Evolutionary conservation across 2,329 filamentous ascomycete species (phyloP), one percentile per base, ranked within the genome.

Genomic region (Neopestalotiopsis clavispora): DNA sequence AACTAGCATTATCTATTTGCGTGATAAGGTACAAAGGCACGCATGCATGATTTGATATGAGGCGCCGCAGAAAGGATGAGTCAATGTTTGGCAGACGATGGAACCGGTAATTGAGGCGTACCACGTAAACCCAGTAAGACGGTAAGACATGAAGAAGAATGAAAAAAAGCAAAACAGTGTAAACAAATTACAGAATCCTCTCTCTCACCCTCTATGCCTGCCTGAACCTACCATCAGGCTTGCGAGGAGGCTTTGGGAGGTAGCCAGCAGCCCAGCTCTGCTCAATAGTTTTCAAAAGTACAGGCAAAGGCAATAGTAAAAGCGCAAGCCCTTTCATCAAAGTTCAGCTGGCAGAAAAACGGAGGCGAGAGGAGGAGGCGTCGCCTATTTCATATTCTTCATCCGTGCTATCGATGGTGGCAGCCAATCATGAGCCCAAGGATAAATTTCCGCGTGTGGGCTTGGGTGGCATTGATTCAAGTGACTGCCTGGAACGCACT

Each of bases 61-160:
- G 45, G 45, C 17, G n/a, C 45, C 45, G n/a, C 45, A 20, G 45
- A 52, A 28, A 52, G 45, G 45, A 52, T 52, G 45, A 52, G 45
- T 52, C 45, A 52, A 52, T 52, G 45, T 52, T 52, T 52, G 45
- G 45, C 45, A n/a, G 45, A 52, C 45, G n/a, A 52, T 52, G 45
- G 45, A 52, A 52, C 45, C 17, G 45, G 45, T n/a, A 52, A 52
- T 20, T 52, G 17, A 52, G 45, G 45, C 45, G 17, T 52, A 7
- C 42, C n/a, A 17, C 45, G 2, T 52, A n/a, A 6, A 20, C 45
- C 45, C 45, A 52, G 17, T 52, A 14, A 52, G 45, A 52, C 14
- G 9, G 45, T 52, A 20, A 52, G 45, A 52, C 45, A 52, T 52
- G 13, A 17, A 20, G 45, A 52, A 52, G 17, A 52, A 28, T 28